Evolutionary conservation across 345 rosid species (phyloP).

Genomic region (Populus pruinosa): DNA sequence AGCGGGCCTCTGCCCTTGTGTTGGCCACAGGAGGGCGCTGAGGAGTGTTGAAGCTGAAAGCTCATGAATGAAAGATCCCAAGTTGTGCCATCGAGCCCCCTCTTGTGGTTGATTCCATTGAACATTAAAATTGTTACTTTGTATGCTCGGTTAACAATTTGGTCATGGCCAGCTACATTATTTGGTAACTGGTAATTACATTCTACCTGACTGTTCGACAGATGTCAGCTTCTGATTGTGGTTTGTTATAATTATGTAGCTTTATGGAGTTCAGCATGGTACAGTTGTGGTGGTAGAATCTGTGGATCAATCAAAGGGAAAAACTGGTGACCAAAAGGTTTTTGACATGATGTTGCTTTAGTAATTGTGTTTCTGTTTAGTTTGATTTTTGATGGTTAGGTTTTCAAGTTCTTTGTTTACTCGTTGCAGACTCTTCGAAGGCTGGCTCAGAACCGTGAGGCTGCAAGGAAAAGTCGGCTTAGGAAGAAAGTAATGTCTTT

Average conservation of each 20-base stretch:
- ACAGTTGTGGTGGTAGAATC: slow-evolving; percentile 48
- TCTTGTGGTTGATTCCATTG: neutral
- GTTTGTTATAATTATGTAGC: slow-evolving; percentile 26
- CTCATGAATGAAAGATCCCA: neutral
- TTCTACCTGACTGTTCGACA: neutral
- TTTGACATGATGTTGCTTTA: neutral
- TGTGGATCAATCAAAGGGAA: slow-evolving; percentile 54
- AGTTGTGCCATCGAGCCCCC: neutral
- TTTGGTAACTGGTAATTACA: neutral
- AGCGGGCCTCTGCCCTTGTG: neutral
- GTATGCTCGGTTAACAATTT: neutral
- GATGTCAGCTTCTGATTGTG: neutral
- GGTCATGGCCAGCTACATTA: neutral
- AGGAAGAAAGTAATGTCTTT: slow-evolving; percentile 68
- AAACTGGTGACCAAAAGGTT: slow-evolving; percentile 66
- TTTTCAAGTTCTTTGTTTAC: neutral
- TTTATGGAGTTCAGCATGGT: slow-evolving; percentile 45
- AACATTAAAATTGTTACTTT: neutral
- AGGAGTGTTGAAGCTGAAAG: neutral
- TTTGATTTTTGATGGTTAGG: neutral
- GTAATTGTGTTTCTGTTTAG: neutral
- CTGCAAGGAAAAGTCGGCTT: slow-evolving; percentile 87
- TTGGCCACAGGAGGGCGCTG: neutral
- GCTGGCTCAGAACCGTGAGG: slow-evolving; percentile 94
- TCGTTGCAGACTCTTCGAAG: slow-evolving; percentile 60